A percentile compares a stretch with the other conserved stretches of the same genome.
Conservation (phyloP, 2,329 filamentous ascomycete species). For the Diaporthe vexans region DNA sequence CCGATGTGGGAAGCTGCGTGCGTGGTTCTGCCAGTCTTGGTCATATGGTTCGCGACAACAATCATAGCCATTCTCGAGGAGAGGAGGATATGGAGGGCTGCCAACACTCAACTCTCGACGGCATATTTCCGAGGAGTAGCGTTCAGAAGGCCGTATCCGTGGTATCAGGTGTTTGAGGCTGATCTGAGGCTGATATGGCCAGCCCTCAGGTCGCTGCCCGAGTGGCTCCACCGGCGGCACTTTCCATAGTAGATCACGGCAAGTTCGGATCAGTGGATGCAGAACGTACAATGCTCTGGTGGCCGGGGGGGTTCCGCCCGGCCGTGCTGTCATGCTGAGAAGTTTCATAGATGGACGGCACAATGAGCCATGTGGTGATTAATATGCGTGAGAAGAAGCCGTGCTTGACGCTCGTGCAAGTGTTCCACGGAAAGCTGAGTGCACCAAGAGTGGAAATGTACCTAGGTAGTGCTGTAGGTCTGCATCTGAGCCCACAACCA, state of each 20-base stretch:
- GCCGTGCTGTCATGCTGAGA: not conserved
- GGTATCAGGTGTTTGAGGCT: conserved; percentile 42
- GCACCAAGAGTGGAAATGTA: not conserved
- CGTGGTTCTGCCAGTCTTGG: conserved; percentile 29
- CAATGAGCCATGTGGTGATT: not conserved
- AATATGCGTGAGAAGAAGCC: not conserved
- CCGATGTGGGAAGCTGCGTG: conserved; percentile 2
- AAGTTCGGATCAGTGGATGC: not conserved
- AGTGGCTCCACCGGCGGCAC: conserved; percentile 30
- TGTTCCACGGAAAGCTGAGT: not conserved
- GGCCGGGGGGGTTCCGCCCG: too few species aligned
- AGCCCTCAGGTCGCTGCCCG: conserved; percentile 28
- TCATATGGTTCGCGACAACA: conserved; percentile 35
- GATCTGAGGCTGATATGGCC: conserved; percentile 44
- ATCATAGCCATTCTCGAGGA: conserved; percentile 44
- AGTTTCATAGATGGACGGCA: not conserved
- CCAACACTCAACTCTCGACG: conserved; percentile 43
- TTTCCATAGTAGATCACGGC: not conserved
- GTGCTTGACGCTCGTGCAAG: not conserved
- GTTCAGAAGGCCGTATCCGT: conserved; percentile 42
- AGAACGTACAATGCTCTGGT: not conserved
- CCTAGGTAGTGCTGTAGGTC: not conserved
- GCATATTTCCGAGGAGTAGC: conserved; percentile 44
- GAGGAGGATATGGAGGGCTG: conserved; percentile 45
- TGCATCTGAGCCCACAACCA: not conserved